phyloP scores from a whole-genome alignment of 352 stramenopile species.

The Aphanomyces invadans region DNA sequence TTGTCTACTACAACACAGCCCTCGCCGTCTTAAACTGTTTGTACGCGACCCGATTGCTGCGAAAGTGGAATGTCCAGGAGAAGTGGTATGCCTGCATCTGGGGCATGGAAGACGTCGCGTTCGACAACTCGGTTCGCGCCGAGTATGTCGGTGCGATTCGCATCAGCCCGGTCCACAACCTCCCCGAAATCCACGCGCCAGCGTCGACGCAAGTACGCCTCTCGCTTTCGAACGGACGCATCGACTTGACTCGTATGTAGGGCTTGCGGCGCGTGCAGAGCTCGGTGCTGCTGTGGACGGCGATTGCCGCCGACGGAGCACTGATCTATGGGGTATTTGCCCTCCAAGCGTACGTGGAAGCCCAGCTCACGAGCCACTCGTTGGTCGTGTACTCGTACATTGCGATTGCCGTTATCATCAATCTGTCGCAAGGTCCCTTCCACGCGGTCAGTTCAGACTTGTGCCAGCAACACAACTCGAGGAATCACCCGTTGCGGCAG shows the following conservation, averaged over 20 bases:
- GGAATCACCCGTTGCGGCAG: too few relatives aligned
- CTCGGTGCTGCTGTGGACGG: neutral
- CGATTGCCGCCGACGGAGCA: neutral
- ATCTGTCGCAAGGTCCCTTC: constrained; percentile 14
- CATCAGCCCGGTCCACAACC: constrained; percentile 46
- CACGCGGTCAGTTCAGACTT: constrained; percentile 3
- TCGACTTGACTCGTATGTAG: neutral
- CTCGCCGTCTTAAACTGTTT: constrained; percentile 48
- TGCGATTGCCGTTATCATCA: constrained; percentile 22
- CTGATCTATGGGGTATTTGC: constrained; percentile 21
- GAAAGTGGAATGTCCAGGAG: constrained; percentile 55
- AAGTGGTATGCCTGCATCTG: constrained; percentile 37
- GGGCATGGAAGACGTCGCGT: constrained; percentile 36
- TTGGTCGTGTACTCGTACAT: constrained; percentile 17
- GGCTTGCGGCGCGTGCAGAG: neutral
- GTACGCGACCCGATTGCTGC: constrained; percentile 42
- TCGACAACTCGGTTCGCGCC: constrained; percentile 29
- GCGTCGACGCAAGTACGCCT: constrained; percentile 27
- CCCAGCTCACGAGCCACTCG: neutral
- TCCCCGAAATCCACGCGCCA: constrained; percentile 43
- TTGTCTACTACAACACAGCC: constrained; percentile 23
- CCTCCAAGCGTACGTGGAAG: constrained; percentile 13
- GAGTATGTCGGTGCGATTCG: constrained; percentile 50
- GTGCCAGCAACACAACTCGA: too few relatives aligned
- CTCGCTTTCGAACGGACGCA: neutral